Evolutionary conservation across 768 basidiomycete genomes (phyloP).

Genomic region (Hericium rajendrae): DNA sequence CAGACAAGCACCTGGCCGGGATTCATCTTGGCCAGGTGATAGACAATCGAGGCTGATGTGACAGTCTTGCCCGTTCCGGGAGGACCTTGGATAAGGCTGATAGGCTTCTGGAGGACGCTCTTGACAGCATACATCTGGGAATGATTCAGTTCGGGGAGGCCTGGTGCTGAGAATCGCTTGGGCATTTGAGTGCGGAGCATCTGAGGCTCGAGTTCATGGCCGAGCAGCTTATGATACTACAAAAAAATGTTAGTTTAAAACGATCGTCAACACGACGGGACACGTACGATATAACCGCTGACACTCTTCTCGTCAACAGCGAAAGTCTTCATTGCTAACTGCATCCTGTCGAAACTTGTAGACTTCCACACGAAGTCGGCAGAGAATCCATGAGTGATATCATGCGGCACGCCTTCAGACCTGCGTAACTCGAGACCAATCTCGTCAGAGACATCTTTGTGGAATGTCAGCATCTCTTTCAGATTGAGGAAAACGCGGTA

Average conservation of each 20-base stretch:
- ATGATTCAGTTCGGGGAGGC: conserved; percentile 95
- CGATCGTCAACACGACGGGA: background rate
- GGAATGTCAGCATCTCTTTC: conserved; percentile 1
- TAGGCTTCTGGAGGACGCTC: conserved; percentile 94
- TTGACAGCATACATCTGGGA: conserved; percentile 99
- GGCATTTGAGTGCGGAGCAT: conserved; percentile 88
- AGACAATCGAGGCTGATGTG: conserved; percentile 96
- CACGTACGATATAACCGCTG: conserved; percentile 89
- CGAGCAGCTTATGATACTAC: conserved; percentile 96
- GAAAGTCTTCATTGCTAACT: conserved; percentile 99
- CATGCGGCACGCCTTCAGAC: conserved; percentile 87
- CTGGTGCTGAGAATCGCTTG: conserved; percentile 94
- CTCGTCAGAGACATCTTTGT: conserved; percentile 96
- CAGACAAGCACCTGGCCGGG: conserved; percentile 98
- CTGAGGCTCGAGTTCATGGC: conserved; percentile 95
- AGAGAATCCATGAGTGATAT: conserved; percentile 88
- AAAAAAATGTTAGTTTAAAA: conserved; percentile 5
- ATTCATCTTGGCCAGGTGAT: conserved; percentile 99
- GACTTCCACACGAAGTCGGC: conserved; percentile 99
- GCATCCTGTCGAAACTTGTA: conserved; percentile 99
- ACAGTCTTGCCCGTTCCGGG: conserved; percentile 99
- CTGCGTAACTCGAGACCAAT: conserved; percentile 88
- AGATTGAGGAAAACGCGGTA: conserved; percentile 4
- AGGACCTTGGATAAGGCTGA: conserved; percentile 96
- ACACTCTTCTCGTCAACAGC: conserved; percentile 99